A percentile compares a stretch with the other conserved stretches of the same genome.
These are phyloP conservation scores for Trypanosoma cruzi DNA, from an alignment of 208 protist genomes.

Conservation along the genomic window DNA sequence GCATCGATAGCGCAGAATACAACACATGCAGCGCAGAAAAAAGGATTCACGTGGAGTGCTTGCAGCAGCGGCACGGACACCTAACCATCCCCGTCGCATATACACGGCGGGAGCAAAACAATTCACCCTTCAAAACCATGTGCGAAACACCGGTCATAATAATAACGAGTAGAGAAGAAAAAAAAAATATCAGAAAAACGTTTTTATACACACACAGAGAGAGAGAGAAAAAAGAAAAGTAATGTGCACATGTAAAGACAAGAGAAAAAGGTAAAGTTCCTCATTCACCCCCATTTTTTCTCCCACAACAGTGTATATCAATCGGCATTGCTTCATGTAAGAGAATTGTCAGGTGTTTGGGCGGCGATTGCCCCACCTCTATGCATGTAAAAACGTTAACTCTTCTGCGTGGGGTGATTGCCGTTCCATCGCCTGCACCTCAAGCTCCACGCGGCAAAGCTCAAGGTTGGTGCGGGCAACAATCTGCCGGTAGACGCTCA, in stretches of 20 bases:
- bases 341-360: background rate
- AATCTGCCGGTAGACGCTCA: slow-evolving; percentile 3
- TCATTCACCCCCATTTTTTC: background rate
- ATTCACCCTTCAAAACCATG: background rate
- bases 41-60: background rate
- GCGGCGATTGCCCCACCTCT: background rate
- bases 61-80: background rate
- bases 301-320: background rate
- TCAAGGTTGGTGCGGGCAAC: slow-evolving; percentile 5
- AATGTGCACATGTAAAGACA: background rate
- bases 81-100: slow-evolving; percentile 13
- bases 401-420: slow-evolving; percentile 2
- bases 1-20: background rate
- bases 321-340: background rate
- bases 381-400: background rate
- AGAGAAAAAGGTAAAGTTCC: background rate
- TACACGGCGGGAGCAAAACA: background rate
- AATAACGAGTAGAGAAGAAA: background rate
- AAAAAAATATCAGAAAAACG: background rate
- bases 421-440: slow-evolving; percentile 20
- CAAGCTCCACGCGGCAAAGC: slow-evolving; percentile 19
- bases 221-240: background rate
- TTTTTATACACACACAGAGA: background rate
- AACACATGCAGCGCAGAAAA: background rate
- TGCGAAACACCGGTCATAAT: background rate